Conservation (phyloP, 352 stramenopile genomes). For the Phytopythium mirpurense region DNA sequence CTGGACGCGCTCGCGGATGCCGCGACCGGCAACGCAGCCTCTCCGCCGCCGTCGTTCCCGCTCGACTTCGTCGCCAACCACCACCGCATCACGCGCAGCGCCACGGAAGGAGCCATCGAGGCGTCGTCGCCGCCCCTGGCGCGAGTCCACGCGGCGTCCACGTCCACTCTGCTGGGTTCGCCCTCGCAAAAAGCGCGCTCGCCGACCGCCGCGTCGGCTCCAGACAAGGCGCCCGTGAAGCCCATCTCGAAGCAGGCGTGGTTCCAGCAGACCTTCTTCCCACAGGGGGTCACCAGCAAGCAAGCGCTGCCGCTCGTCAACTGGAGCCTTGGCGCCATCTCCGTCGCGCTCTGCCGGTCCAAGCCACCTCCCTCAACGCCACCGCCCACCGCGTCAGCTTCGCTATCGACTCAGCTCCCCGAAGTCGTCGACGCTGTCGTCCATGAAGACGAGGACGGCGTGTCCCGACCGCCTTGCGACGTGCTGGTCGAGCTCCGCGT, state of each 20-base stretch:
- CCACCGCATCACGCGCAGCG: constrained; percentile 26
- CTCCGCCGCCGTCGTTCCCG: constrained; percentile 8
- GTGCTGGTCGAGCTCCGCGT: constrained; percentile 38
- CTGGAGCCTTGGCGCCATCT: constrained; percentile 46
- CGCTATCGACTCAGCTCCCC: background rate
- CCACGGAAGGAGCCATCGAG: constrained; percentile 10
- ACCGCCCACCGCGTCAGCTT: background rate
- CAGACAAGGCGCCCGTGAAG: background rate
- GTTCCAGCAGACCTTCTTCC: constrained; percentile 31
- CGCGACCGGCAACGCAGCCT: background rate
- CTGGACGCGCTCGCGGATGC: background rate
- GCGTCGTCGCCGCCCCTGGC: constrained; percentile 1
- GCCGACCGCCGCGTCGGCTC: background rate
- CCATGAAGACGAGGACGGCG: constrained; percentile 4
- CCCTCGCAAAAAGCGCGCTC: background rate
- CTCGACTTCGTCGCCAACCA: constrained; percentile 22
- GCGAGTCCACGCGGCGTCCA: constrained; percentile 4
- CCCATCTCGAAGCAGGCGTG: constrained; percentile 18
- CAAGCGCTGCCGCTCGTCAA: constrained; percentile 39
- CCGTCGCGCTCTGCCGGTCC: constrained; percentile 23
- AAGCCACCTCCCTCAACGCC: background rate
- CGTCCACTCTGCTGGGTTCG: background rate
- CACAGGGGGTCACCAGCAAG: constrained; percentile 19
- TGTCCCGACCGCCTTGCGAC: constrained; percentile 4
- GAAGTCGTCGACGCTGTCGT: constrained; percentile 2